Conservation (phyloP, 805 yeast species). For the Candida gorgasii region DNA sequence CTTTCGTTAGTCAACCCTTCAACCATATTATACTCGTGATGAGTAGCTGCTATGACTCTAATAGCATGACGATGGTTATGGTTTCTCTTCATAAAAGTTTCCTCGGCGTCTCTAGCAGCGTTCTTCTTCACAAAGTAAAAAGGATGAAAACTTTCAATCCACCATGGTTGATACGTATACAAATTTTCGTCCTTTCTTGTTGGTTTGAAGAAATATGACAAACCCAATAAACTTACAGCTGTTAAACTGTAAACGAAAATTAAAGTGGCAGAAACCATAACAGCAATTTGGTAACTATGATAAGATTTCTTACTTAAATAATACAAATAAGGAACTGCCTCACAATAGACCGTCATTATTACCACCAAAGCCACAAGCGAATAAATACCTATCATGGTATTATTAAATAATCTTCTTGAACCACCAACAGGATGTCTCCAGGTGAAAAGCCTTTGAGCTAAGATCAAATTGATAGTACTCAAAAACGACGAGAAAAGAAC, state of each 20-base stretch:
- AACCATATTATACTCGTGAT: constrained; percentile 36
- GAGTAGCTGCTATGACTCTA: constrained; percentile 61
- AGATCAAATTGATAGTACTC: constrained; percentile 56
- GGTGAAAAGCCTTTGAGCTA: constrained; percentile 72
- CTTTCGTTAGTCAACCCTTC: constrained; percentile 35
- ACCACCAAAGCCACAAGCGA: constrained; percentile 55
- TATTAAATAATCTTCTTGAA: constrained; percentile 49
- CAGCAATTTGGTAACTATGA: constrained; percentile 53
- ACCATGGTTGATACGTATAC: constrained; percentile 70
- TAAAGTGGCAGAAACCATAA: constrained; percentile 42
- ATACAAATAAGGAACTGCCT: constrained; percentile 58
- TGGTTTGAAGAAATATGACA: constrained; percentile 57
- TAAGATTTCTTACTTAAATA: constrained; percentile 46
- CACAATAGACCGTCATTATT: constrained; percentile 65
- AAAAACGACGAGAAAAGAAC: constrained; percentile 57
- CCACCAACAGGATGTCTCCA: constrained; percentile 79
- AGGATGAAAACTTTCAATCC: constrained; percentile 66
- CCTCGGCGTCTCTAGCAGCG: constrained; percentile 49
- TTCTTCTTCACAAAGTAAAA: constrained; percentile 57
- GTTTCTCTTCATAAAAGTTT: constrained; percentile 45
- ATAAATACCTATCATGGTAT: constrained; percentile 50
- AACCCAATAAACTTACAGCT: constrained; percentile 47
- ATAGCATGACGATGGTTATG: constrained; percentile 50
- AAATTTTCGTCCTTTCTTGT: constrained; percentile 49
- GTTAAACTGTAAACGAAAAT: constrained; percentile 49